These are phyloP conservation scores for Batkoa obscura DNA, from an alignment of 371 early-diverging fungal genomes.

Conservation along the genomic window DNA sequence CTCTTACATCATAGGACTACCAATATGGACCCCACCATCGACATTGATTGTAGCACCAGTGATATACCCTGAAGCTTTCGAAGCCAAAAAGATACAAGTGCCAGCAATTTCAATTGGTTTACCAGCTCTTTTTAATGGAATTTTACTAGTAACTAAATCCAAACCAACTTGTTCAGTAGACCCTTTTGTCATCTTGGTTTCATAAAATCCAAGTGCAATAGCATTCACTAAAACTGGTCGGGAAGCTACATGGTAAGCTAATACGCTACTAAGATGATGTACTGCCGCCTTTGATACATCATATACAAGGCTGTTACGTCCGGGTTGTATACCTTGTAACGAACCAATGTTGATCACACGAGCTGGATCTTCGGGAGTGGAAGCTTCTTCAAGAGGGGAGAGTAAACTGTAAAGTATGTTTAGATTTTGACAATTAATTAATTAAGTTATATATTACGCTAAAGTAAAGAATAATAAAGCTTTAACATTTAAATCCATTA, in stretches of 20 bases:
- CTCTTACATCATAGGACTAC: neutral
- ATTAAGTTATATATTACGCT: slow-evolving; percentile 44
- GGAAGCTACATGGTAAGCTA: slow-evolving; percentile 40
- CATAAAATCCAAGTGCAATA: slow-evolving; percentile 79
- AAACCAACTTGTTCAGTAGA: neutral
- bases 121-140: slow-evolving; percentile 63
- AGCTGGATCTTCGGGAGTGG: slow-evolving; percentile 27
- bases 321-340: slow-evolving; percentile 49
- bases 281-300: slow-evolving; percentile 60
- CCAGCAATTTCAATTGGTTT: slow-evolving; percentile 74
- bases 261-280: slow-evolving; percentile 48
- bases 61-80: slow-evolving; percentile 56
- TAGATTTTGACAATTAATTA: neutral
- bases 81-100: slow-evolving; percentile 49
- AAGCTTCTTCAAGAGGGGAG: slow-evolving; percentile 50
- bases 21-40: slow-evolving; percentile 45
- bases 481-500: slow-evolving; percentile 77
- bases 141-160: slow-evolving; percentile 1
- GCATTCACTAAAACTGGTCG: slow-evolving; percentile 66
- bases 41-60: slow-evolving; percentile 61
- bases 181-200: slow-evolving; percentile 78
- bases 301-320: slow-evolving; percentile 50
- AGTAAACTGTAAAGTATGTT: slow-evolving; percentile 20
- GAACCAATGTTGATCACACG: slow-evolving; percentile 72
- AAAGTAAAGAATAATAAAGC: slow-evolving; percentile 66